phyloP scores from a whole-genome alignment of 768 basidiomycete species.

The Leucocoprinus sp. region DNA sequence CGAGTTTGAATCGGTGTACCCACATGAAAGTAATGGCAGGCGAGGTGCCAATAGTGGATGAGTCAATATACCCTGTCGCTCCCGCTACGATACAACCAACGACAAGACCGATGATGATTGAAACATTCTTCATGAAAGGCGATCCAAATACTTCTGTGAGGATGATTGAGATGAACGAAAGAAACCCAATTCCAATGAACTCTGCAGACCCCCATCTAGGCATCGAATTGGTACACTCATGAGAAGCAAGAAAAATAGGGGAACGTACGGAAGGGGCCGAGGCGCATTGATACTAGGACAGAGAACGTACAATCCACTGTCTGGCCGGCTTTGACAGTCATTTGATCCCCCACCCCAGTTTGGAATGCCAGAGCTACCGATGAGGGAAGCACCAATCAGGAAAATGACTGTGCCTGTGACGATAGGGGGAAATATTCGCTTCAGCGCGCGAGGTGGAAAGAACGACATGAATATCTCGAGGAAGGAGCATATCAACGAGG shows the following conservation, averaged over 20 bases:
- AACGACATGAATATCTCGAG: slow-evolving; percentile 77
- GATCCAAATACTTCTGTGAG: slow-evolving; percentile 77
- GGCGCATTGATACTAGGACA: slow-evolving; percentile 71
- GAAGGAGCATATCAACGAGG: slow-evolving; percentile 70
- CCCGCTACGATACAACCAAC: slow-evolving; percentile 80
- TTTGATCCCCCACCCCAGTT: slow-evolving; percentile 86
- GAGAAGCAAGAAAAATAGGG: neutral
- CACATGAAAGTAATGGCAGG: slow-evolving; percentile 81
- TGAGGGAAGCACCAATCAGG: slow-evolving; percentile 70
- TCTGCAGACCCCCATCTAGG: slow-evolving; percentile 71
- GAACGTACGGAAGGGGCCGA: slow-evolving; percentile 49
- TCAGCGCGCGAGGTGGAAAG: slow-evolving; percentile 52
- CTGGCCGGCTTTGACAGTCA: slow-evolving; percentile 53
- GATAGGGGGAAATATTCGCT: slow-evolving; percentile 70
- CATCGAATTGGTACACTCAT: neutral
- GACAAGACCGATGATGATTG: slow-evolving; percentile 65
- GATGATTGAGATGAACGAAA: slow-evolving; percentile 70
- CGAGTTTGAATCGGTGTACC: slow-evolving; percentile 72
- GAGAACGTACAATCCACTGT: slow-evolving; percentile 55
- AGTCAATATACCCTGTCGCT: slow-evolving; percentile 70
- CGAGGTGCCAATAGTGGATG: slow-evolving; percentile 51
- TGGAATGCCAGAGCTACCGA: slow-evolving; percentile 64
- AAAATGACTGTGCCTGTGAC: slow-evolving; percentile 79
- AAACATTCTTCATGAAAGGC: slow-evolving; percentile 77
- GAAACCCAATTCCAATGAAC: slow-evolving; percentile 82